Conservation (phyloP, 257 asterid species). For the Plectranthus barbatus region DNA sequence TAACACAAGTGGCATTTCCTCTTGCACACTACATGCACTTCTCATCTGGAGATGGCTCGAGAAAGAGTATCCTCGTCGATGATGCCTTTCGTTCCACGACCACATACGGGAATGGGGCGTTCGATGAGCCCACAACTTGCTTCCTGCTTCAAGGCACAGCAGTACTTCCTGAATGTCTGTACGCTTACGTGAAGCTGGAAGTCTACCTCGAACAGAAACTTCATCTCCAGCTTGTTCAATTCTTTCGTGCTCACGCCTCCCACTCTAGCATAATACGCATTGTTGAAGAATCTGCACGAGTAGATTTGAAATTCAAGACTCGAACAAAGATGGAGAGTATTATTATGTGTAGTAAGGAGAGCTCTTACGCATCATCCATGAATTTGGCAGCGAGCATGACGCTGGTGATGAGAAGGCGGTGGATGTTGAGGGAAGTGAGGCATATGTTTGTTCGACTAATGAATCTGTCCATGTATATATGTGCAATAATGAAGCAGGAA, state of each 20-base stretch:
- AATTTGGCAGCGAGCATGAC: slow-evolving; percentile 93
- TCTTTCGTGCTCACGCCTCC: slow-evolving; percentile 82
- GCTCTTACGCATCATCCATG: slow-evolving; percentile 88
- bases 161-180: slow-evolving; percentile 60
- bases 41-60: slow-evolving; percentile 44
- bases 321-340: too few relatives aligned
- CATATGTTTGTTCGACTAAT: slow-evolving; percentile 35
- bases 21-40: not conserved
- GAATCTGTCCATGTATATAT: slow-evolving; percentile 67
- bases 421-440: slow-evolving; percentile 68
- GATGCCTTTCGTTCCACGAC: slow-evolving; percentile 39
- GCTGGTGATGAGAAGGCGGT: slow-evolving; percentile 79
- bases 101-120: slow-evolving; percentile 41
- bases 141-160: slow-evolving; percentile 54
- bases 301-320: too few relatives aligned
- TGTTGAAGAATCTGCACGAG: slow-evolving; percentile 66
- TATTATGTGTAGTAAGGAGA: too few relatives aligned
- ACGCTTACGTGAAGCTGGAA: slow-evolving; percentile 58
- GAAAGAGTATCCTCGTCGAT: slow-evolving; percentile 54
- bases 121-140: slow-evolving; percentile 36
- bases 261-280: slow-evolving; percentile 82
- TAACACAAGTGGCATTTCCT: not conserved
- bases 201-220: slow-evolving; percentile 62
- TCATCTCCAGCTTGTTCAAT: slow-evolving; percentile 76
- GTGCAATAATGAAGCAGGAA: slow-evolving; percentile 76